Evolutionary conservation across 768 basidiomycete genomes (phyloP).

Genomic region (Cystobasidium tubakii): DNA sequence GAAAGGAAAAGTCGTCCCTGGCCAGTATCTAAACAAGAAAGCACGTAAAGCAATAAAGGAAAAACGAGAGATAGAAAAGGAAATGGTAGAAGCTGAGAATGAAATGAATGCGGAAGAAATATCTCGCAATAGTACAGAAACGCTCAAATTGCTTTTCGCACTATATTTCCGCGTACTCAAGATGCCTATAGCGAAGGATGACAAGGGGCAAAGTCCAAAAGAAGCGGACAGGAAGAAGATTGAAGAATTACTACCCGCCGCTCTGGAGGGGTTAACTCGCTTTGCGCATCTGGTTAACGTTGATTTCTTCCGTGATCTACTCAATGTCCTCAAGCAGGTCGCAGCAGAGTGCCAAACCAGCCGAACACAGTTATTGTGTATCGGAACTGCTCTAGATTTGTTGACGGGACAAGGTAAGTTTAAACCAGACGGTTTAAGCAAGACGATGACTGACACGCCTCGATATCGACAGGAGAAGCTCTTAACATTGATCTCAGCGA

Average conservation of each 20-base stretch:
- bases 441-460: constrained; percentile 23
- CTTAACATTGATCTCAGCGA: constrained; percentile 89
- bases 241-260: constrained; percentile 68
- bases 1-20: constrained; percentile 44
- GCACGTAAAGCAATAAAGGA: constrained; percentile 77
- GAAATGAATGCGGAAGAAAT: constrained; percentile 89
- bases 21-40: constrained; percentile 83
- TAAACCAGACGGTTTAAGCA: constrained; percentile 15
- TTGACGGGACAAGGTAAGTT: constrained; percentile 82
- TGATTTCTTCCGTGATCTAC: constrained; percentile 94
- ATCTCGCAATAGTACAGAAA: constrained; percentile 83
- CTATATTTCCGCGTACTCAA: constrained; percentile 95
- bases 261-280: constrained; percentile 82
- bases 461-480: constrained; percentile 69
- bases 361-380: constrained; percentile 59
- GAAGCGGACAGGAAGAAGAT: constrained; percentile 54
- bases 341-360: constrained; percentile 50
- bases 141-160: constrained; percentile 90
- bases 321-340: constrained; percentile 74
- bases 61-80: constrained; percentile 78
- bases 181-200: constrained; percentile 54
- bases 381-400: constrained; percentile 94
- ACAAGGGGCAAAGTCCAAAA: background rate
- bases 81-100: constrained; percentile 88
- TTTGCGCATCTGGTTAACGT: constrained; percentile 96